These are phyloP conservation scores for Wickerhamiella australiensis DNA, from an alignment of 805 yeast species.

Conservation along the genomic window DNA sequence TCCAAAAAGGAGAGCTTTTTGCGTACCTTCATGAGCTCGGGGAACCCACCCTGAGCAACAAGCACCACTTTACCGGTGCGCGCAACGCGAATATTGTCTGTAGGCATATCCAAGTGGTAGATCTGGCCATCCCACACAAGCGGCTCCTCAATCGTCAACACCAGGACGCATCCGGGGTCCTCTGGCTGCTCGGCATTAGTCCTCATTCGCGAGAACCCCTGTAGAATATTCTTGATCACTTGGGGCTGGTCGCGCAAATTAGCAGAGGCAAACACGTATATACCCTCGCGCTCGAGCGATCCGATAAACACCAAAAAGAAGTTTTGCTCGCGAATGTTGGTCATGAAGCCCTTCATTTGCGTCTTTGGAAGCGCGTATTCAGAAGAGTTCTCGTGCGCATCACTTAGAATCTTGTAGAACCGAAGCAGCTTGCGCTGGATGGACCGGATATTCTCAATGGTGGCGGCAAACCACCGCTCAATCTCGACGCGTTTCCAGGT, in stretches of 20 bases:
- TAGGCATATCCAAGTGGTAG: constrained; percentile 37
- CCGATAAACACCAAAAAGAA: constrained; percentile 73
- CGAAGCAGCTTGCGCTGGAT: constrained; percentile 72
- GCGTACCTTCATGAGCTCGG: constrained; percentile 37
- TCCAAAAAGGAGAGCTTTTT: constrained; percentile 13
- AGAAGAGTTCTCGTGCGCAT: constrained; percentile 61
- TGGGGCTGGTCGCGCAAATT: constrained; percentile 35
- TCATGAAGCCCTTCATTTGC: constrained; percentile 39
- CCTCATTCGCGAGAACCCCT: constrained; percentile 27
- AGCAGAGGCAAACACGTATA: constrained; percentile 67
- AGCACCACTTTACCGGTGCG: constrained; percentile 55
- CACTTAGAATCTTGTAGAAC: constrained; percentile 54
- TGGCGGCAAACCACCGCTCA: constrained; percentile 38
- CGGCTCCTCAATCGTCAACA: constrained; percentile 70
- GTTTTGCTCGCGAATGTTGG: constrained; percentile 46
- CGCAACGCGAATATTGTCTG: constrained; percentile 32
- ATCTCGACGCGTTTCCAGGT: constrained; percentile 33
- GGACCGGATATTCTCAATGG: constrained; percentile 33
- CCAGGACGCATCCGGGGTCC: constrained; percentile 52
- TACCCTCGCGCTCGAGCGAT: constrained; percentile 57
- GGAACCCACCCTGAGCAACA: constrained; percentile 57
- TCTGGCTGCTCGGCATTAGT: constrained; percentile 21
- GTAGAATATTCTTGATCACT: constrained; percentile 24
- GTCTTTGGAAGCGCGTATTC: constrained; percentile 28
- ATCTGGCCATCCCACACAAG: constrained; percentile 84